Conservation (phyloP, 371 early-diverging fungal species). For the Mortierella sp. region DNA sequence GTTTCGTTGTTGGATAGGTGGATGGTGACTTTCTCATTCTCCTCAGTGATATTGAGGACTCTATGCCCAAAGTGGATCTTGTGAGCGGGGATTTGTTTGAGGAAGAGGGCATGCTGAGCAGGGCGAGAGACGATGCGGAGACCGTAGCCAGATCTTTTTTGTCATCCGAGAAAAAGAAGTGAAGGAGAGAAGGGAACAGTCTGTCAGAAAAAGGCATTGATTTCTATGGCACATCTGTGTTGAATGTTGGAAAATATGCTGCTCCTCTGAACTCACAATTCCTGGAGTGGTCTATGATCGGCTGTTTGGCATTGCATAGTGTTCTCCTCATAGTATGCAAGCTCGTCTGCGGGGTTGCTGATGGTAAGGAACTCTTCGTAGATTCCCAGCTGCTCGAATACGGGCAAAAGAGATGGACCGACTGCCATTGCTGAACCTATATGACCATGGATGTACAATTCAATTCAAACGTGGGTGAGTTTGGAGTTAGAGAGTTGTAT, state of each 20-base stretch:
- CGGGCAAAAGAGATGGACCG: background rate
- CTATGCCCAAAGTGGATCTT: constrained; percentile 10
- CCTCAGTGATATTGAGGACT: background rate
- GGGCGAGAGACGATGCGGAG: constrained; percentile 4
- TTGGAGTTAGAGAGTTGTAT: background rate
- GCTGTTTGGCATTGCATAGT: background rate
- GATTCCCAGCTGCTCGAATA: background rate
- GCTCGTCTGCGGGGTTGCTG: background rate
- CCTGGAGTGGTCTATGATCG: background rate
- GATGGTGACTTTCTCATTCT: background rate
- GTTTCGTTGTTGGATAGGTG: background rate
- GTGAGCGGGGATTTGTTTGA: background rate
- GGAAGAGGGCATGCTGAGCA: background rate
- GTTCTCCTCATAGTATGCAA: background rate
- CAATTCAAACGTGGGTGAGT: background rate
- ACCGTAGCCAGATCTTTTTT: background rate
- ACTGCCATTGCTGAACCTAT: background rate
- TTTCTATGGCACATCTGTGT: background rate
- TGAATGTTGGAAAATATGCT: background rate
- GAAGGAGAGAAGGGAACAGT: background rate
- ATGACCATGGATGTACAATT: background rate
- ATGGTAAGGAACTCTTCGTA: background rate
- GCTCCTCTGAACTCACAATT: background rate
- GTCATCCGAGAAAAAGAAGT: background rate
- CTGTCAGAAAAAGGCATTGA: background rate